These are phyloP conservation scores for Trichophyton benhamiae DNA, from an alignment of 2,329 filamentous ascomycete species.

Conservation along the genomic window DNA sequence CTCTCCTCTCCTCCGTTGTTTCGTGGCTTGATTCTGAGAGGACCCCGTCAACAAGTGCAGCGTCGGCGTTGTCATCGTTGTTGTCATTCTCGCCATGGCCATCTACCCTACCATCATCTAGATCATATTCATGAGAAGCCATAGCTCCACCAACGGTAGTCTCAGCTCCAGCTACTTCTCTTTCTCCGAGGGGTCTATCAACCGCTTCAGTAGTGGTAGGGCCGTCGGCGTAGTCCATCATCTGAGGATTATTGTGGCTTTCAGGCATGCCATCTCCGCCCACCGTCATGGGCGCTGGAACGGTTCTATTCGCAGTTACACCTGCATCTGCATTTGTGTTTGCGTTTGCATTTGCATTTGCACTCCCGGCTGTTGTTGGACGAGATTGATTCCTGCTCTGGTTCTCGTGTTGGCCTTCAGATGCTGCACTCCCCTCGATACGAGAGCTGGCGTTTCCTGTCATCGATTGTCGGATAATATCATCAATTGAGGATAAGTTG, in stretches of 20 bases:
- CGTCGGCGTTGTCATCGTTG: conserved; percentile 9
- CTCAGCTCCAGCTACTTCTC: background rate
- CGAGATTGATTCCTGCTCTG: background rate
- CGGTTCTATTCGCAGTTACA: background rate
- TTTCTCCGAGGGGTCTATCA: background rate
- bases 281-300: background rate
- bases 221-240: background rate
- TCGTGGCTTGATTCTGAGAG: conserved; percentile 7
- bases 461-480: background rate
- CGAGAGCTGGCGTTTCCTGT: background rate
- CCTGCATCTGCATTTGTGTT: background rate
- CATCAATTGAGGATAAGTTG: conserved; percentile 39
- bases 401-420: background rate
- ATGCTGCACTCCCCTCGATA: background rate
- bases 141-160: too few relatives aligned
- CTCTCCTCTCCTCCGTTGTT: conserved; percentile 13
- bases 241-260: background rate
- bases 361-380: background rate
- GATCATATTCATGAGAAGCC: background rate
- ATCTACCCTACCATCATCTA: background rate
- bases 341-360: background rate
- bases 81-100: conserved; percentile 6
- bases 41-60: background rate
- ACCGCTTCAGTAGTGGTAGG: background rate
- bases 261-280: background rate